Base-by-base conservation (phyloP, 1,139 yeast genomes). In the Debaryomyces subglobosus region DNA sequence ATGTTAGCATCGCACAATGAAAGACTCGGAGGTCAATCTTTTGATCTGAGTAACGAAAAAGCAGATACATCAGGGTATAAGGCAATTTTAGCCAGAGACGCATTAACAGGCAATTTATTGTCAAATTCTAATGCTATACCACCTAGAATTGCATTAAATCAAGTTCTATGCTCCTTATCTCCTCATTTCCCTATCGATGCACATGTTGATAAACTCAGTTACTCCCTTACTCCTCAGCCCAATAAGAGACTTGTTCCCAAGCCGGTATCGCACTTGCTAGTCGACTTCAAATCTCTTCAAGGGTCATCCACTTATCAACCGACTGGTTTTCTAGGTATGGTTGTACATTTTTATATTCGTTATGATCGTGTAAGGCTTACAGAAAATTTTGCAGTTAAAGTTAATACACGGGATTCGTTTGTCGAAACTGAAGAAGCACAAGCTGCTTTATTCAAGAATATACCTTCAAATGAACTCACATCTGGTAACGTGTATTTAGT, bases 51-150 rank as follows among this genome's bases (percentile, higher is more conserved):
- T 53, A 68, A 72, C 55, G 59, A 62, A 36, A 60, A 69, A 50
- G 71, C 84, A 46, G 96, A 89, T 63, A 80, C 86, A 36, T 81
- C 89, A 15, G 96, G 94, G 23, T 86, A 87, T 60, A 88, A 86
- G 61, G 82, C 92, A 1, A 77, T 86, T 39, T 71, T 85, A 55
- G 78, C 90, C 0, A 79, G 94, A 69, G 83, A 85, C 57, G 70
- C 80, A 6, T 56, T 65, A 20, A 70, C 86, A 15, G 96, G 96
- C 45, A 84, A 83, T 49, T 70, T 89, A 46, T 78, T 84, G 56
- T 68, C 82, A 27, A 72, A 65, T 49, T 65, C 69, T 12, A 64
- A 53, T 41, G 55, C 70, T 1, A 53, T 73, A 35, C 85, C 94
- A 4, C 78, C 88, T n/a, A 64, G 68, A 41, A 71, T 90, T 51